Conservation (phyloP, 192 early-diverging fungal species). For the Coemansia sp. region DNA sequence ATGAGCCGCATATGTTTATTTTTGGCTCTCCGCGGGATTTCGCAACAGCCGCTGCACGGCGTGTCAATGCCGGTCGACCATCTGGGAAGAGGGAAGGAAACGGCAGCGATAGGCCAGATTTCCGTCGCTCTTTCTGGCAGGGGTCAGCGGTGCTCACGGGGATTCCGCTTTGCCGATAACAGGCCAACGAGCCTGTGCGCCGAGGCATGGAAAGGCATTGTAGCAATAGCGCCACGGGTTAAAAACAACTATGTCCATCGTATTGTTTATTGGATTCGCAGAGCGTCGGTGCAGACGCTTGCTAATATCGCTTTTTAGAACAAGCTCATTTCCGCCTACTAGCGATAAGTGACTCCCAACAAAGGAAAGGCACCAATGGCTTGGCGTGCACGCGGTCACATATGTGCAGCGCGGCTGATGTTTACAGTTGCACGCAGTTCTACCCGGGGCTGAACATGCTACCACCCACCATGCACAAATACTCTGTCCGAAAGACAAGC, state of each 20-base stretch:
- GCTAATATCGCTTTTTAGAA: background rate
- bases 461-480: background rate
- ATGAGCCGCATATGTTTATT: background rate
- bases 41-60: background rate
- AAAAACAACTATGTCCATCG: too few species aligned
- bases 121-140: background rate
- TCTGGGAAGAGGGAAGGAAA: background rate
- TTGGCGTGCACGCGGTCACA: background rate
- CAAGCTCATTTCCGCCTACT: background rate
- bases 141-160: background rate
- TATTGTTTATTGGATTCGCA: background rate
- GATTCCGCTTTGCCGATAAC: background rate
- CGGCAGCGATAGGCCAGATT: background rate
- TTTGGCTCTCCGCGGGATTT: constrained; percentile 1
- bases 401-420: background rate
- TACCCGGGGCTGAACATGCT: background rate
- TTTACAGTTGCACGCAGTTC: background rate
- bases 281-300: background rate
- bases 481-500: background rate
- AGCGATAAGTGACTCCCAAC: background rate
- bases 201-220: too few species aligned
- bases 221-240: background rate
- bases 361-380: background rate
- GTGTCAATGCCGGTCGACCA: background rate
- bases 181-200: too few species aligned